A percentile compares a stretch with the other conserved stretches of the same genome.
Conservation (phyloP, 2,329 filamentous ascomycete genomes). For the Hirsutella rhossiliensis region DNA sequence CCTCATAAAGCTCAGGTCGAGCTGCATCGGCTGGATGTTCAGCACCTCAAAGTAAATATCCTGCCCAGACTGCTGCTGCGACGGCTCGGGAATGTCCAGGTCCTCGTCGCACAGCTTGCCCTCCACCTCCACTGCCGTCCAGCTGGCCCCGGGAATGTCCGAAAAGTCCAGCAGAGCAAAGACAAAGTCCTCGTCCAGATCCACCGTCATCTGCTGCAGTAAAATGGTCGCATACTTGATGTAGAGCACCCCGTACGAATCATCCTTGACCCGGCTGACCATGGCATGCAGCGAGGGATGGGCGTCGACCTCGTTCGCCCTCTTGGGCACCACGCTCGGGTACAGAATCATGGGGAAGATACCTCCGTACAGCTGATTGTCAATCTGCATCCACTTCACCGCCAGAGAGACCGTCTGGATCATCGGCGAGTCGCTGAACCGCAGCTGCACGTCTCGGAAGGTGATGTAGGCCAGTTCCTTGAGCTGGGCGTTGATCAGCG, state of each 20-base stretch:
- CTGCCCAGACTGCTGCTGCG: conserved; percentile 69
- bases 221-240: conserved; percentile 95
- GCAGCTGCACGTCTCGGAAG: conserved; percentile 78
- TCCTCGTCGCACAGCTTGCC: conserved; percentile 81
- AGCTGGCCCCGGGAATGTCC: conserved; percentile 81
- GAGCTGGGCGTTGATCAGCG: conserved; percentile 82
- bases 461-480: conserved; percentile 91
- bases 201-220: conserved; percentile 94
- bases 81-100: conserved; percentile 85
- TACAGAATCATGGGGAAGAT: conserved; percentile 97
- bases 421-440: conserved; percentile 83
- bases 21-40: conserved; percentile 95
- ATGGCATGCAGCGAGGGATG: conserved; percentile 90
- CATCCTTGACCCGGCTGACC: conserved; percentile 91
- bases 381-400: conserved; percentile 98
- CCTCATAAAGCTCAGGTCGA: conserved; percentile 92
- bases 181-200: conserved; percentile 96
- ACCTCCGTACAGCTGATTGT: conserved; percentile 96
- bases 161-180: conserved; percentile 92
- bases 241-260: conserved; percentile 94
- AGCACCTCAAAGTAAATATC: conserved; percentile 97
- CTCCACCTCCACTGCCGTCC: conserved; percentile 55
- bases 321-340: conserved; percentile 94
- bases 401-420: conserved; percentile 86
- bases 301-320: conserved; percentile 87